Evolutionary conservation across 768 basidiomycete genomes (phyloP), one percentile per base, ranked within the genome.

Genomic region (Suillus decipiens): DNA sequence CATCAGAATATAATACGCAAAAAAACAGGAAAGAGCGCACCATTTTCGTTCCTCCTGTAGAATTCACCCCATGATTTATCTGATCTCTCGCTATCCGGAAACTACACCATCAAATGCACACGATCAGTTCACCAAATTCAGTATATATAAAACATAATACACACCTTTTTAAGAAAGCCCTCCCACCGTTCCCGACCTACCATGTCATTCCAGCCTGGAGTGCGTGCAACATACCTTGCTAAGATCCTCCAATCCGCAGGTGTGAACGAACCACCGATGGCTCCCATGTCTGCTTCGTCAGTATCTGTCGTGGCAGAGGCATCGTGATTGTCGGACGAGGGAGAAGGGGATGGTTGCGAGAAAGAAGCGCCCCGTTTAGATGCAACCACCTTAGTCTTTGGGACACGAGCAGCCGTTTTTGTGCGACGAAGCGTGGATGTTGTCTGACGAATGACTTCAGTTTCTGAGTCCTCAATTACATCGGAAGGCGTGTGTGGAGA

Each of bases 201-300:
- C 64, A 78, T 70, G 31, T 72, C 72, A 31, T 78, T 71, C 78
- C 86, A 90, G 57, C 82, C 69, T 3, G 77, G 74, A 59, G 77
- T 77, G 7, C 76, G 78, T 31, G 84, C 83, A 41, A 89, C 82
- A 73, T 88, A 82, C 66, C 81, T 84, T 15, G 88, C 87, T 57
- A 86, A 77, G 54, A 82, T 78, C 64, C 86, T 83, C 61, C 83
- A 74, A 69, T 91, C 89, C n/a, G 86, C 86, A n/a, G 81, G 78
- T 31, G 81, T 84, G 65, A 86, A 87, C 5, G 81, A 65, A 43
- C 72, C 73, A 17, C 86, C 83, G 57, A 70, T 76, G 59, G 68
- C 70, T 12, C 88, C 86, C 87, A 89, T 88, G 24, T 81, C 64
- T 63, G 64, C 65, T 56, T 69, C 73, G 51, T 72, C 74, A 41